Percentiles rank a stretch among this genome's conserved stretches.
Evolutionary conservation across 306 rosid species (phyloP).

Genomic region (Begonia loranthoides): DNA sequence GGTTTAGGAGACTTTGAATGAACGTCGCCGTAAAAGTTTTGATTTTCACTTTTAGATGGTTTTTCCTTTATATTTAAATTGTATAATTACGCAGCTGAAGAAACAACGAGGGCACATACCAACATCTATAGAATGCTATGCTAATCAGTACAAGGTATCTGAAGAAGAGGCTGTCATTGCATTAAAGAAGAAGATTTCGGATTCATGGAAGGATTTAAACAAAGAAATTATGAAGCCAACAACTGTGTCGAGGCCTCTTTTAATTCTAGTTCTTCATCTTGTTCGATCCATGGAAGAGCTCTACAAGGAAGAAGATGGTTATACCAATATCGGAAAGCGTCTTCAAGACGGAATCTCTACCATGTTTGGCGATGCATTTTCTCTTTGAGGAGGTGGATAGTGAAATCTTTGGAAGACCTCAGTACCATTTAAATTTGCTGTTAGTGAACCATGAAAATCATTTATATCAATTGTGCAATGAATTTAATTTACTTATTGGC

Average conservation of each 20-base stretch:
- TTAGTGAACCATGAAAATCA: too few species aligned
- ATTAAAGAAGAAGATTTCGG: neutral
- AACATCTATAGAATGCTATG: slow-evolving; percentile 4
- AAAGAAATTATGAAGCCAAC: slow-evolving; percentile 2
- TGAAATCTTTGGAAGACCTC: too few species aligned
- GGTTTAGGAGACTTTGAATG: too few species aligned
- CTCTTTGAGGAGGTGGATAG: too few species aligned
- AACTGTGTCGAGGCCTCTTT: slow-evolving; percentile 2
- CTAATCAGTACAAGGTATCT: neutral
- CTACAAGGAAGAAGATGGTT: slow-evolving; percentile 7
- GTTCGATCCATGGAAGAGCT: neutral
- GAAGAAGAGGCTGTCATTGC: neutral
- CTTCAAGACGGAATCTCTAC: too few species aligned
- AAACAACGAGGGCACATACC: neutral
- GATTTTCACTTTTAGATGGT: too few species aligned
- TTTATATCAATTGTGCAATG: too few species aligned
- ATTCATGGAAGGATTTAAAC: slow-evolving; percentile 12
- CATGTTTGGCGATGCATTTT: too few species aligned
- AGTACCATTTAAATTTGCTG: too few species aligned
- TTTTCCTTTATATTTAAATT: neutral
- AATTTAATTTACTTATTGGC: too few species aligned
- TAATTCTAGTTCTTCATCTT: neutral
- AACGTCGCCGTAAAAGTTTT: too few species aligned
- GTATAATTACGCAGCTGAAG: neutral
- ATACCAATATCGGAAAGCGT: neutral